Conservation (phyloP, 1,139 yeast genomes). For the Sugiyamaella castrensis region DNA sequence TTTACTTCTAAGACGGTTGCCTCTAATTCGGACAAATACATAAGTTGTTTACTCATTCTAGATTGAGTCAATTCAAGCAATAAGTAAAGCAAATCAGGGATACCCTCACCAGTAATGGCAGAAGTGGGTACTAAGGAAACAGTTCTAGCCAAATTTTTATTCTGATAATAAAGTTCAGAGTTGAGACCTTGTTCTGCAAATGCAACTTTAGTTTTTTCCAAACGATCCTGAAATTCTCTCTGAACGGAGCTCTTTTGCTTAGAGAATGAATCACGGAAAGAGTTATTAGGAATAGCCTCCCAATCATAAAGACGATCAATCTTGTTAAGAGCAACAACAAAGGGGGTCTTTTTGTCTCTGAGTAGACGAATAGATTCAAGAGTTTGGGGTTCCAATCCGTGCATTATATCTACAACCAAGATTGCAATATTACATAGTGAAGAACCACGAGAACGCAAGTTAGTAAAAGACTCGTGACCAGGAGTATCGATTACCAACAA, state of each 20-base stretch:
- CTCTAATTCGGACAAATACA: constrained; percentile 89
- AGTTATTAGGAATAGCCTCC: constrained; percentile 84
- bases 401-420: constrained; percentile 97
- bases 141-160: constrained; percentile 86
- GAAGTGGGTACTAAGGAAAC: constrained; percentile 98
- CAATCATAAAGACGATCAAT: constrained; percentile 96
- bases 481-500: constrained; percentile 95
- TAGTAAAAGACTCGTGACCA: constrained; percentile 99
- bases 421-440: constrained; percentile 98
- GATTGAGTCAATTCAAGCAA: constrained; percentile 92
- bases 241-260: constrained; percentile 81
- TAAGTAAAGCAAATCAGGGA: constrained; percentile 96
- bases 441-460: constrained; percentile 97
- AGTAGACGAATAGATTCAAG: constrained; percentile 87
- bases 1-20: constrained; percentile 98
- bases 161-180: constrained; percentile 93
- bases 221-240: constrained; percentile 87
- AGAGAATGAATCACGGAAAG: constrained; percentile 90
- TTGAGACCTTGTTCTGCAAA: constrained; percentile 98
- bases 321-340: constrained; percentile 93
- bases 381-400: constrained; percentile 97
- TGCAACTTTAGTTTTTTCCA: constrained; percentile 80
- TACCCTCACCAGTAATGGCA: constrained; percentile 99
- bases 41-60: constrained; percentile 98
- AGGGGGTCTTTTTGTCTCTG: constrained; percentile 97